phyloP scores from a whole-genome alignment of 2,329 filamentous ascomycete genomes.

The Colletotrichum cereale region DNA sequence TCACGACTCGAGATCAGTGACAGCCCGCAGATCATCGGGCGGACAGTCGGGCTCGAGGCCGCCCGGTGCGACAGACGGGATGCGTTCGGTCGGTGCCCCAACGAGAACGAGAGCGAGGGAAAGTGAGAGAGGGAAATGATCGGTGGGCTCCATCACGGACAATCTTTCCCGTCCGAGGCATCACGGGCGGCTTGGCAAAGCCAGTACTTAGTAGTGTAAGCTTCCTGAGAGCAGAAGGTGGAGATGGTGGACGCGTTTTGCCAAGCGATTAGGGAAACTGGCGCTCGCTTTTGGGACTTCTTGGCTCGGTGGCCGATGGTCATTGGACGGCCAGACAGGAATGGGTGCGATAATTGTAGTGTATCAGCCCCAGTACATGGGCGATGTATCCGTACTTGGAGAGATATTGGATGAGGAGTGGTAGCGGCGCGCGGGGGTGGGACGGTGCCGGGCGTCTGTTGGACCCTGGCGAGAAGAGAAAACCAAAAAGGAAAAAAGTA shows the following conservation, averaged over 20 bases:
- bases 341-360: constrained; percentile 30
- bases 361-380: neutral
- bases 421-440: constrained; percentile 38
- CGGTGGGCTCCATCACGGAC: constrained; percentile 5
- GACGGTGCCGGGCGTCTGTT: constrained; percentile 9
- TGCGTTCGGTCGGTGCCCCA: constrained; percentile 14
- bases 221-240: constrained; percentile 39
- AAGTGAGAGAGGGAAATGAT: neutral
- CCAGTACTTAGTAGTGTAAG: too few relatives aligned
- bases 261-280: constrained; percentile 32
- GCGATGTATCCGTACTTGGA: neutral
- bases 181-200: constrained; percentile 35
- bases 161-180: constrained; percentile 29
- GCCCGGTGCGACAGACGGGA: neutral
- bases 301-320: constrained; percentile 18
- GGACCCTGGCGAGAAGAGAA: neutral
- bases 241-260: constrained; percentile 21
- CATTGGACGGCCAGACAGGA: constrained; percentile 7
- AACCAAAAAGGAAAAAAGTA: neutral
- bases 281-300: constrained; percentile 10
- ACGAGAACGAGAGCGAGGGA: neutral
- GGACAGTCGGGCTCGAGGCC: neutral
- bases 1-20: neutral
- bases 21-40: neutral
- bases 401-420: neutral